Evolutionary conservation across 202 grass and related monocot genomes (phyloP), one percentile per base, ranked within the genome.

Genomic region (Carex arenaria): DNA sequence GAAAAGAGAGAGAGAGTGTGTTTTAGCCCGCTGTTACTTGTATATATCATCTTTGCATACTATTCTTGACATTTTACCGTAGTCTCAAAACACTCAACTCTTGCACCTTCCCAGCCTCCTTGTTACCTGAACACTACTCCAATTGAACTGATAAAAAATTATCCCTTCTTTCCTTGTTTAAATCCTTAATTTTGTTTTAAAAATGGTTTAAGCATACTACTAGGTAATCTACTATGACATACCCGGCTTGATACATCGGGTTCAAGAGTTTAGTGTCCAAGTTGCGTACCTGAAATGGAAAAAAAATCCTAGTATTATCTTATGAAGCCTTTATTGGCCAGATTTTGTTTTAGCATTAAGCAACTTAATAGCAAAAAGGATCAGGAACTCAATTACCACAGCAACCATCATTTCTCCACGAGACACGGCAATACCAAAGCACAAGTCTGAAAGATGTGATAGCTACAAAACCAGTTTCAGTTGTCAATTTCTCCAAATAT

Each of bases 241-340:
- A 98, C 95, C 95, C 94, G 89, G 86, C 90, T 85, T 98, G 90
- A 90, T 98, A 98, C 92, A 98, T 98, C 81, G 87, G 95, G 62
- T 98, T 85, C 83, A 98, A 77, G 61, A 93, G 76, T 54, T 90
- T 88, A 2, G 63, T 56, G 74, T 95, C 90, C 85, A 98, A 91
- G 79, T 84, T 89, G 61, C 87, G 90, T 38, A 95, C 92, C 95
- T 94, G 90, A 91, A 87, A 74, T 4, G 66, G 2, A 49, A 73
- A 38, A 43, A 66, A 80, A 72, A 79, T 91, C 47, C 84, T 75
- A 81, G 9, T 17, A 86, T 34, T 30, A 45, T 42, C 72, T 80
- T 86, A 79, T 86, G 55, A 61, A 89, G 26, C 73, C 2, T 67
- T 55, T 61, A 81, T 83, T 67, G 80, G 80, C 31, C 74, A 72